A percentile compares a stretch with the other conserved stretches of the same genome.
phyloP scores from a whole-genome alignment of 1,139 yeast species.

The Pichia cactophila region DNA sequence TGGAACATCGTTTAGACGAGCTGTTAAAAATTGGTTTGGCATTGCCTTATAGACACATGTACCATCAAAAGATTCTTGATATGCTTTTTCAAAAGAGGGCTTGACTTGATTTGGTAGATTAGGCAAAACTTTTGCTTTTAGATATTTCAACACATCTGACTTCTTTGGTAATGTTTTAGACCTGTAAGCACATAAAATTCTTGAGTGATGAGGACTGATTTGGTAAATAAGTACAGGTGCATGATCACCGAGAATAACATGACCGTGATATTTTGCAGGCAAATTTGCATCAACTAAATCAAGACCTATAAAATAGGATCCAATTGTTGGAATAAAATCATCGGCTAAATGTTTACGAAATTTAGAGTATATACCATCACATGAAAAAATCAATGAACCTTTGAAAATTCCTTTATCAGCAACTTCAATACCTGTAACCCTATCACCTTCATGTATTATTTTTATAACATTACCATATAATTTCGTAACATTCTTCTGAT shows the following conservation, averaged over 20 bases:
- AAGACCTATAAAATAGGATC: slow-evolving; percentile 83
- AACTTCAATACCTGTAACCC: slow-evolving; percentile 61
- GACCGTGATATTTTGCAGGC: slow-evolving; percentile 76
- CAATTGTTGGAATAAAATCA: slow-evolving; percentile 50
- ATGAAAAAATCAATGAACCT: slow-evolving; percentile 64
- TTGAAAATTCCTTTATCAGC: slow-evolving; percentile 35
- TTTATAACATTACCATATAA: slow-evolving; percentile 76
- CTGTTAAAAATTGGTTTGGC: slow-evolving; percentile 93
- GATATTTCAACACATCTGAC: slow-evolving; percentile 50
- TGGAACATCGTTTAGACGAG: slow-evolving; percentile 51
- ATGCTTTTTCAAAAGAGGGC: slow-evolving; percentile 59
- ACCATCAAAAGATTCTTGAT: slow-evolving; percentile 29
- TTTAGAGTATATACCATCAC: slow-evolving; percentile 94
- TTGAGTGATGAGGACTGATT: slow-evolving; percentile 72
- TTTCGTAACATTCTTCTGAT: slow-evolving; percentile 65
- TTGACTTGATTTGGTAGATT: slow-evolving; percentile 55
- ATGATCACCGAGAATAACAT: slow-evolving; percentile 79
- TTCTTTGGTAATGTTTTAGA: slow-evolving; percentile 67
- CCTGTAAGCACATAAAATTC: slow-evolving; percentile 85
- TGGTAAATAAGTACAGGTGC: slow-evolving; percentile 88
- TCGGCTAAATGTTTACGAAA: slow-evolving; percentile 68
- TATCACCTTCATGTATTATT: slow-evolving; percentile 44
- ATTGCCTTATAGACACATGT: slow-evolving; percentile 60
- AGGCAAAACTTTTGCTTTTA: slow-evolving; percentile 55
- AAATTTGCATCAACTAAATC: slow-evolving; percentile 63